Evolutionary conservation across 2,329 filamentous ascomycete species (phyloP), one percentile per base, ranked within the genome.

Genomic region (Rasamsonia emersonii): DNA sequence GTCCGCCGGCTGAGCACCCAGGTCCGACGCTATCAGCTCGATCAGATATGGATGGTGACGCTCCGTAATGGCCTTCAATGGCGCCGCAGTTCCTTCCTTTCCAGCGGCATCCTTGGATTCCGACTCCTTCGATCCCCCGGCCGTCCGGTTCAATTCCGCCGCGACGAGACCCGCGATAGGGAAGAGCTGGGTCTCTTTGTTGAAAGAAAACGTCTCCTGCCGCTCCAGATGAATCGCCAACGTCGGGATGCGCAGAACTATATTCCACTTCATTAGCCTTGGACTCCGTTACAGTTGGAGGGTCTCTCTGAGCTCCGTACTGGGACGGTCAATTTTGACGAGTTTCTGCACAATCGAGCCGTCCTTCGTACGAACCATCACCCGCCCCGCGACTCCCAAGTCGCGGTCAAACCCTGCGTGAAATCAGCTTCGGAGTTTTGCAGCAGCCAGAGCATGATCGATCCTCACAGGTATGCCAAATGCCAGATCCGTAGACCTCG

Each of bases 111-210:
- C 51, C 26, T 61, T 56, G 25, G 60, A 48, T 33, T 67, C 51
- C 18, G 56, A 14, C 4, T 50, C 51, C 25, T 60, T 55, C 24
- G 60, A 47, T 32, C 67, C 47, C 23, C 70, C 74, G 15, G 76
- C 73, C 16, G 76, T 74, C 44, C 84, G 73, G 65, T 95, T 95
- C 37, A 98, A 71, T 65, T 95, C 88, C 2, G 86, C 84, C 31
- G 82, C 78, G 2, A 85, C 82, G 33, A 98, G 70, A 4, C 91
- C 91, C 14, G 82, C 79, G 51, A 98, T 95, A 4, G 91, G 91
- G 52, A 94, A 93, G 15, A 98, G 67, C 59, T 98, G 89, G 15
- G 81, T 86, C 67, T 98, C 91, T 67, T 95, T 96, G 70, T 96
- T 98, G 53, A 93, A 93, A 35, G 85, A 71, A 51, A 98, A 98